These are phyloP conservation scores for Podila clonocystis DNA, from an alignment of 192 early-diverging fungal genomes.

Conservation along the genomic window DNA sequence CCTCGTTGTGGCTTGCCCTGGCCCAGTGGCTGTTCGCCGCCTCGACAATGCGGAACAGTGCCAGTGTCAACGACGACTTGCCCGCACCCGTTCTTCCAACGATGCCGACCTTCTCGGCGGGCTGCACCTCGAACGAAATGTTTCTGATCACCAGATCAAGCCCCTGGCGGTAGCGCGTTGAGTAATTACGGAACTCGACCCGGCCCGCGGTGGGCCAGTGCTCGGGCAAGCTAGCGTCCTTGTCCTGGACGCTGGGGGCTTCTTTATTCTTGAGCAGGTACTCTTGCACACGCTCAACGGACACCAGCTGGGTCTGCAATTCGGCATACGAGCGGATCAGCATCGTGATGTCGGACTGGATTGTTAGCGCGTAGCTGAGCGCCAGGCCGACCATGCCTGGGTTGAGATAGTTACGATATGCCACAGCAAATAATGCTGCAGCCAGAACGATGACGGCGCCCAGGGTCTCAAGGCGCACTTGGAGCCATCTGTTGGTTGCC, in stretches of 20 bases:
- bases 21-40: conserved; percentile 47
- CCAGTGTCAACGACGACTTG: no score
- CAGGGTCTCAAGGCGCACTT: conserved; percentile 71
- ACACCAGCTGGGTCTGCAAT: conserved; percentile 84
- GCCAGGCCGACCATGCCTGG: conserved; percentile 85
- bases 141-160: no score
- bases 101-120: no score
- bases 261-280: conserved; percentile 85
- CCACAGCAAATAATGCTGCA: conserved; percentile 67
- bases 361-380: conserved; percentile 82
- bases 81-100: no score
- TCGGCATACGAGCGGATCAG: conserved; percentile 70
- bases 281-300: conserved; percentile 83
- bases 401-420: conserved; percentile 56
- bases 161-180: conserved; percentile 84
- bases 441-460: conserved; percentile 72
- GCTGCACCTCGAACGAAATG: no score
- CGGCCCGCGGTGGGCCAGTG: conserved; percentile 80
- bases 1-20: conserved; percentile 16
- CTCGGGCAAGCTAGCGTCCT: conserved; percentile 55
- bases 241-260: conserved; percentile 65
- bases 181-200: conserved; percentile 79
- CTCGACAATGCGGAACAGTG: no score
- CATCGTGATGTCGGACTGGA: conserved; percentile 79
- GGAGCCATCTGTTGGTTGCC: conserved; percentile 76